Evolutionary conservation across 805 yeast genomes (phyloP).

Genomic region (Candida anglica): DNA sequence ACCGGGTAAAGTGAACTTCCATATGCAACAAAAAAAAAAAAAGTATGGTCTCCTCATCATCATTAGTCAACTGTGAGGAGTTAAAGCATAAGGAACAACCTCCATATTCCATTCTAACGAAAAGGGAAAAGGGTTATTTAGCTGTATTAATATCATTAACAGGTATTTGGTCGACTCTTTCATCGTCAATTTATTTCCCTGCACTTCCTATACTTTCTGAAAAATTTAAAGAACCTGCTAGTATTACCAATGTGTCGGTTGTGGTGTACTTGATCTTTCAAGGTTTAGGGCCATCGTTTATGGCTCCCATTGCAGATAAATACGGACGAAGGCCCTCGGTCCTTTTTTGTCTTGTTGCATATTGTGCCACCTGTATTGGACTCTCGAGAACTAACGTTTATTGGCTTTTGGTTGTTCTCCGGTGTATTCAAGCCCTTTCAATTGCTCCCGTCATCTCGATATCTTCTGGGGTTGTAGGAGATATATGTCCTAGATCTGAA

Average conservation of each 20-base stretch:
- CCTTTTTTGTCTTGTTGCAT: slow-evolving; percentile 48
- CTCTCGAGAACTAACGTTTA: slow-evolving; percentile 53
- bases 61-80: too few species aligned
- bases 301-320: slow-evolving; percentile 63
- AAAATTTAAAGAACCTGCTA: slow-evolving; percentile 51
- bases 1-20: too few species aligned
- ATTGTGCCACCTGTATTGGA: slow-evolving; percentile 57
- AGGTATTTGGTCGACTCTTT: slow-evolving; percentile 62
- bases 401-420: slow-evolving; percentile 53
- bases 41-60: too few species aligned
- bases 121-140: slow-evolving; percentile 35
- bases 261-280: slow-evolving; percentile 72
- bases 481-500: slow-evolving; percentile 55
- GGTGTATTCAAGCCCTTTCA: slow-evolving; percentile 70
- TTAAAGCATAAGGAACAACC: too few species aligned
- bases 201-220: slow-evolving; percentile 55
- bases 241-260: slow-evolving; percentile 61
- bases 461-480: slow-evolving; percentile 65
- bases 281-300: slow-evolving; percentile 65
- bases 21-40: too few species aligned
- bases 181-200: slow-evolving; percentile 76
- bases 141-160: slow-evolving; percentile 37
- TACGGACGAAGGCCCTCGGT: slow-evolving; percentile 69
- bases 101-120: slow-evolving; percentile 39
- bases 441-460: slow-evolving; percentile 71